Base-by-base conservation (phyloP, 1,139 yeast species). In the Lodderomyces metapsilosis region DNA sequence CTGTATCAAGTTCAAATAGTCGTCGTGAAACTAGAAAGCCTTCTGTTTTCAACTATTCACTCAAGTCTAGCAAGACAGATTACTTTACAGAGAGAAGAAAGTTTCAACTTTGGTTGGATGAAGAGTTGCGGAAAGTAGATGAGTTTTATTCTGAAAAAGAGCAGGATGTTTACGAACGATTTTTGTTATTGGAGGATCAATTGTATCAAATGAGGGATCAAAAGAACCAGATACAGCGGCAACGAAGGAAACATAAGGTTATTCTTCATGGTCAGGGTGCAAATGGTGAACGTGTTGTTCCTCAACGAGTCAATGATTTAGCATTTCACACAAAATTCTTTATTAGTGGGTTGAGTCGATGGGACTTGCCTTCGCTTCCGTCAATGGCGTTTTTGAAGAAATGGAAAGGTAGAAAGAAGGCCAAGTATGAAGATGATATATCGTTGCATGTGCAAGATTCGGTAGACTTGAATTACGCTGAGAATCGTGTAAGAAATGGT, bases 171-270 rank as follows among this genome's bases (percentile, higher is more conserved):
- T 71, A 80, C 37, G 79, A 79, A 43, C 66, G 91, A 46, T 83
- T 77, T 51, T 61, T 80, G 12, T 57, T 83, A 8, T 57, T 88
- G 17, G 86, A 84, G 52, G 86, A 80, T 49, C 95, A 87, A 57
- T 58, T 88, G 36, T 74, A 74, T 47, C 83, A 80, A 47, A 57
- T 87, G 45, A 68, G 79, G 41, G 81, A 79, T 36, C 91, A 84
- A 51, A 71, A 70, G 42, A 38, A 46, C 2, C 45, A 47, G 12
- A 37, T 54, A 10, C 37, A 56, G 36, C 43, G 46, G 40, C 45
- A 51, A 34, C 43, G 54, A 41, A 39, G 49, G 43, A 44, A 30
- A 16, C 53, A 50, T 32, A 32, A 36, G n/a, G 38, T 17, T 4
- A 23, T 2, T 23, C 30, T 13, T 2, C 23, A 34, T 16, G 31